These are phyloP conservation scores for Clonostachys chloroleuca DNA, from an alignment of 2,329 filamentous ascomycete genomes.

Conservation along the genomic window DNA sequence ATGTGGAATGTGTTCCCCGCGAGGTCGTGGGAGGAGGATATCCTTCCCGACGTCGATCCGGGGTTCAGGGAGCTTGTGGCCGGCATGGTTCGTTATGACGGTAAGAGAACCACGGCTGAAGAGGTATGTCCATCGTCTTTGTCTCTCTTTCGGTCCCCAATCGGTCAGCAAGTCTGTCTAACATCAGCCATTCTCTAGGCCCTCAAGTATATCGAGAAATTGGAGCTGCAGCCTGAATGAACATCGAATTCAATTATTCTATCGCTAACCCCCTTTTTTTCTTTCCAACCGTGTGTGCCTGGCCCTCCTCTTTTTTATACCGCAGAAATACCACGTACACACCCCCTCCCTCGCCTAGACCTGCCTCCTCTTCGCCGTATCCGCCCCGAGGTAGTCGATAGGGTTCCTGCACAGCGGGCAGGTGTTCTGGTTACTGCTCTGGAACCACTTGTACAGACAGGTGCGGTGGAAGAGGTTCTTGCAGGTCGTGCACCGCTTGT, in stretches of 20 bases:
- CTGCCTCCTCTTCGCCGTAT: slow-evolving; percentile 30
- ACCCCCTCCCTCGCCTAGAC: slow-evolving; percentile 1
- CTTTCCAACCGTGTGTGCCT: neutral
- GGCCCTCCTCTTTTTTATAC: neutral
- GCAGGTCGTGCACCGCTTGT: slow-evolving; percentile 88
- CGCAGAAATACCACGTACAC: neutral
- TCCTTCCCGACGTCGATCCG: slow-evolving; percentile 59
- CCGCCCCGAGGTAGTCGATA: slow-evolving; percentile 57
- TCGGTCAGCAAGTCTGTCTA: neutral
- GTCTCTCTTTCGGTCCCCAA: too few relatives aligned
- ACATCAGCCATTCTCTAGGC: neutral
- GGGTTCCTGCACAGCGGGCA: slow-evolving; percentile 91
- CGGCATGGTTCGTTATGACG: slow-evolving; percentile 69
- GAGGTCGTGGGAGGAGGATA: slow-evolving; percentile 57
- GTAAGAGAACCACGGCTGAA: slow-evolving; percentile 60
- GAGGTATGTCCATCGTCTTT: slow-evolving; percentile 16
- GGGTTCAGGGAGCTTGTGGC: slow-evolving; percentile 62
- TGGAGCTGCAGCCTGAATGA: neutral
- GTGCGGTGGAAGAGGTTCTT: slow-evolving; percentile 88
- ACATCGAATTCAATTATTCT: slow-evolving; percentile 4
- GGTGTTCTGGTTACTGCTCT: slow-evolving; percentile 83
- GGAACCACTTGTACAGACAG: slow-evolving; percentile 97
- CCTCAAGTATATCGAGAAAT: neutral
- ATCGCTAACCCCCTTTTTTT: slow-evolving; percentile 1
- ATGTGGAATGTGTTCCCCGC: slow-evolving; percentile 76